Evolutionary conservation across 2,329 filamentous ascomycete genomes (phyloP), one percentile per base, ranked within the genome.

Genomic region (Waltergamsia citrina): DNA sequence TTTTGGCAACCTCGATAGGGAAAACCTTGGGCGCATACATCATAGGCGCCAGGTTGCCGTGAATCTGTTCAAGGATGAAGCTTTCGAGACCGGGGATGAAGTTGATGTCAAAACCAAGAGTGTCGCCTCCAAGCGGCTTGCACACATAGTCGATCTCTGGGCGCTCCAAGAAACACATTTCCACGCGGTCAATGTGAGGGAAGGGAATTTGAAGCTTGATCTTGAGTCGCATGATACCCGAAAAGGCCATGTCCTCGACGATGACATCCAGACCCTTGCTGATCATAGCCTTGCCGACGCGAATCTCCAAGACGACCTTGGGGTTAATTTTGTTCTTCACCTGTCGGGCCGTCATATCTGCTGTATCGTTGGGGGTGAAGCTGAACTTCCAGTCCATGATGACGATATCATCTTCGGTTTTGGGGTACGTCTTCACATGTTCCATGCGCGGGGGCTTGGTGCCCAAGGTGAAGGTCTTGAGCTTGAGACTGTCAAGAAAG

Each of bases 381-480:
- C 90, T 96, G 60, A 98, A 98, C 51, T 94, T 94, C 92, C 92
- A 98, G 56, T 98, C 92, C 92, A 98, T 98, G 50, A 96, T 75
- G 27, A 98, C 86, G 38, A 88, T 80, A 52, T 98, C 92, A 42
- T 95, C 88, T 46, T 95, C 86, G 2, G 85, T 85, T 58, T 92
- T 94, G 38, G 90, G 90, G 48, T 98, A 95, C 0, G 92, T 94
- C 68, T 94, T 96, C 58, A 98, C 92, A 51, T 96, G 88, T 60
- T 98, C 92, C 67, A 98, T 75, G 20, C 92, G 79, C 6, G 93
- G 93, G 19, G 92, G 90, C 62, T 98, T 98, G 7, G 85, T 88
- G 36, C 92, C 92, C 11, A 98, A 73, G 0, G 88, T 85, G 56
- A 98, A 98, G 0, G 81, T 90, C 61, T 88, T 93, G 63, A 98